phyloP scores from a whole-genome alignment of 805 yeast genomes.

The Candida xiaguanensis region DNA sequence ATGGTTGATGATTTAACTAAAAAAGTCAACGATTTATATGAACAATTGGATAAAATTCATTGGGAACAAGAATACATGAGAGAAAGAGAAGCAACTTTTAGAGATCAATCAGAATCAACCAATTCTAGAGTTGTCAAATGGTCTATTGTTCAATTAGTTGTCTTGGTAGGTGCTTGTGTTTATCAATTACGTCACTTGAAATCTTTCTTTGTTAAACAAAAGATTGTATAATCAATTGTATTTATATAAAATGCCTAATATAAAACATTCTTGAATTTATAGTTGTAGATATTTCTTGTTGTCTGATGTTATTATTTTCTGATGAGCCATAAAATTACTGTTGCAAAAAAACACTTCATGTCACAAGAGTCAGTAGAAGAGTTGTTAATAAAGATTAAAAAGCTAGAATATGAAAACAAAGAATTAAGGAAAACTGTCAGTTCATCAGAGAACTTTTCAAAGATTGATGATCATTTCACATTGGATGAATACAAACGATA shows the following conservation, averaged over 20 bases:
- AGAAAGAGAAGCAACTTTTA: slow-evolving; percentile 72
- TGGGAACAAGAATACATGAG: slow-evolving; percentile 51
- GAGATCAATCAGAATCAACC: slow-evolving; percentile 74
- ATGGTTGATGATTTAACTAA: slow-evolving; percentile 42
- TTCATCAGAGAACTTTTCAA: slow-evolving; percentile 1
- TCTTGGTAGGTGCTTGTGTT: slow-evolving; percentile 63
- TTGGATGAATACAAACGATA: slow-evolving; percentile 75
- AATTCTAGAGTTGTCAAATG: slow-evolving; percentile 70
- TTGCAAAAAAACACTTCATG: too few relatives aligned
- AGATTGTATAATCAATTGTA: slow-evolving; percentile 51
- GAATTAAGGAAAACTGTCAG: slow-evolving; percentile 3
- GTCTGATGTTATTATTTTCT: too few relatives aligned
- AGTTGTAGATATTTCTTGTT: too few relatives aligned
- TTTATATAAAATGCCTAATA: background rate
- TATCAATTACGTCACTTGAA: slow-evolving; percentile 78
- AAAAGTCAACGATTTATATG: slow-evolving; percentile 35
- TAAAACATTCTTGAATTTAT: background rate
- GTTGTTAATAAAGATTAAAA: slow-evolving; percentile 20
- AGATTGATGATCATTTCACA: slow-evolving; percentile 19
- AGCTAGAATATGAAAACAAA: slow-evolving; percentile 16
- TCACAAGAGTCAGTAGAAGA: slow-evolving; percentile 13
- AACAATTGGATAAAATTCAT: slow-evolving; percentile 39
- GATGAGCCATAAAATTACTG: too few relatives aligned
- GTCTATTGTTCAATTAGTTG: slow-evolving; percentile 69
- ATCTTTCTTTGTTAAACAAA: slow-evolving; percentile 82